Evolutionary conservation across 2,329 filamentous ascomycete genomes (phyloP).

Genomic region (Juglanconis juglandina): DNA sequence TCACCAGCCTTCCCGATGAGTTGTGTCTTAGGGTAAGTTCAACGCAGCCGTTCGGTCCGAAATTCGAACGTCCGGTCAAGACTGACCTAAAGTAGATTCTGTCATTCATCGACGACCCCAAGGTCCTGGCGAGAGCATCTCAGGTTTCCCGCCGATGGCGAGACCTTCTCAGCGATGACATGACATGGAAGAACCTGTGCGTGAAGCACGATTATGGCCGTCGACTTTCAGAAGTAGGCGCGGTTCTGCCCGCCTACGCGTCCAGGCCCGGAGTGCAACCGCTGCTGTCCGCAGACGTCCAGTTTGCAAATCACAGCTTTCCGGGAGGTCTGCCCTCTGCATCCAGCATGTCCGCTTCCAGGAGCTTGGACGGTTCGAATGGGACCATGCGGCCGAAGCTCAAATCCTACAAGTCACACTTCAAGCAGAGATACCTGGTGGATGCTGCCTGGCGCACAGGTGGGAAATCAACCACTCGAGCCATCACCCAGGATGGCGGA

Average conservation of each 20-base stretch:
- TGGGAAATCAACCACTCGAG: conserved; percentile 75
- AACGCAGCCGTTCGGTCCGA: too few relatives aligned
- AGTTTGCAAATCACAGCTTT: conserved; percentile 36
- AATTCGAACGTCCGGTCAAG: neutral
- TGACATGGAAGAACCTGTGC: conserved; percentile 96
- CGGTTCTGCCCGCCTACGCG: conserved; percentile 28
- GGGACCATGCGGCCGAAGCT: conserved; percentile 56
- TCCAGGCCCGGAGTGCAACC: conserved; percentile 31
- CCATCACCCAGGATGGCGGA: conserved; percentile 93
- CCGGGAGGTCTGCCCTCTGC: conserved; percentile 40
- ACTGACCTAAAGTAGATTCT: conserved; percentile 63
- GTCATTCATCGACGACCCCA: conserved; percentile 95
- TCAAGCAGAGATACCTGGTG: conserved; percentile 95
- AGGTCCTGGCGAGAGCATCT: conserved; percentile 85
- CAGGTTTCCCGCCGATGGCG: conserved; percentile 96
- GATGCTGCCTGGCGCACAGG: conserved; percentile 95
- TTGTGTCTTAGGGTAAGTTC: conserved; percentile 76
- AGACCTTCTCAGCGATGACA: conserved; percentile 89
- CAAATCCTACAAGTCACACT: conserved; percentile 89
- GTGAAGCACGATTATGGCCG: conserved; percentile 87
- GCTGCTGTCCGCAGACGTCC: conserved; percentile 32
- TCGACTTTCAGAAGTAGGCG: conserved; percentile 50
- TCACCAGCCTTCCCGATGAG: conserved; percentile 87
- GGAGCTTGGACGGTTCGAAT: conserved; percentile 53
- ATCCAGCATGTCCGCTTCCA: conserved; percentile 37